Evolutionary conservation across 192 early-diverging fungal genomes (phyloP).

Genomic region (Backusella psychrophila): DNA sequence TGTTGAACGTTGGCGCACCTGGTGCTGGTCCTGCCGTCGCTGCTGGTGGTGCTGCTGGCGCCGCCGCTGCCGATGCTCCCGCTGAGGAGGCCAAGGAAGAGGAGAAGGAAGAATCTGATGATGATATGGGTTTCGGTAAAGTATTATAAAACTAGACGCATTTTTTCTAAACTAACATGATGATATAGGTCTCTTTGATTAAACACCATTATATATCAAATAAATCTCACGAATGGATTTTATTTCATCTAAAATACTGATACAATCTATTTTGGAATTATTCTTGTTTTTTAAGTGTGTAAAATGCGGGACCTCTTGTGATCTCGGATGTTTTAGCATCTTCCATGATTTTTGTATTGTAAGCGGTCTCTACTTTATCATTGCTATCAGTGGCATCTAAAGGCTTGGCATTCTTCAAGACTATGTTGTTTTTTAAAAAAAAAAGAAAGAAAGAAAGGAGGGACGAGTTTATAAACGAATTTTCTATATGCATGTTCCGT

Average conservation of each 20-base stretch:
- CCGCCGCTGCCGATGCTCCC: conserved; percentile 38
- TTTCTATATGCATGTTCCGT: neutral
- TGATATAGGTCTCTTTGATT: conserved; percentile 19
- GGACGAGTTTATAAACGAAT: neutral
- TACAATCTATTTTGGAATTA: conserved; percentile 2
- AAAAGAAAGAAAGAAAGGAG: neutral
- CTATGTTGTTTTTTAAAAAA: neutral
- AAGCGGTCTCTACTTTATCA: conserved; percentile 23
- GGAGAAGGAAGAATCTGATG: conserved; percentile 74
- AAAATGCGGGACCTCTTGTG: conserved; percentile 7
- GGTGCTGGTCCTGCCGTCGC: conserved; percentile 46
- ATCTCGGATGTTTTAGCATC: conserved; percentile 14
- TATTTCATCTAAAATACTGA: neutral
- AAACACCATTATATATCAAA: conserved; percentile 9
- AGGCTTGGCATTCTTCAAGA: conserved; percentile 24
- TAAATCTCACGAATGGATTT: neutral
- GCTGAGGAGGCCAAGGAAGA: conserved; percentile 54
- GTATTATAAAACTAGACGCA: neutral
- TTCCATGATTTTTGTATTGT: conserved; percentile 30
- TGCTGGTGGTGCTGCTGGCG: conserved; percentile 36
- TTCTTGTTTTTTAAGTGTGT: neutral
- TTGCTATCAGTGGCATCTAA: conserved; percentile 14
- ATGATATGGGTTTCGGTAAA: conserved; percentile 81
- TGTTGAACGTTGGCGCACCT: conserved; percentile 86
- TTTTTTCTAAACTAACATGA: neutral